Evolutionary conservation across 805 yeast species (phyloP).

Genomic region (Candida sonorensis): DNA sequence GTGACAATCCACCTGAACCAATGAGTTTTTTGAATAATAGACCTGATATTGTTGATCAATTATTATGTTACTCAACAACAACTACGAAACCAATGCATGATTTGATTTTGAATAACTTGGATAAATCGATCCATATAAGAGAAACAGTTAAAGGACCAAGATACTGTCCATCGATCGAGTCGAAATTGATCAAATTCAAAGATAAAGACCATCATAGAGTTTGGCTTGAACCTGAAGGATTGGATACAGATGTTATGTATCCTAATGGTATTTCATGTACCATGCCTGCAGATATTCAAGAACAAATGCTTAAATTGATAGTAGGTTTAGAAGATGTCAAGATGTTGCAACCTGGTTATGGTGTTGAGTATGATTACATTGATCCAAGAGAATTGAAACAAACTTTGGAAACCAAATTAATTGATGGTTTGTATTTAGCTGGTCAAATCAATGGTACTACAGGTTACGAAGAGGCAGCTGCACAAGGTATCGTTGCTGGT

Average conservation of each 20-base stretch:
- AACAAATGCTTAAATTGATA: constrained; percentile 62
- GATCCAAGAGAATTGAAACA: constrained; percentile 82
- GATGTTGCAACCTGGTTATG: constrained; percentile 96
- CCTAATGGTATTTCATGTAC: constrained; percentile 97
- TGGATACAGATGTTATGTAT: constrained; percentile 78
- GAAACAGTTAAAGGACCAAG: constrained; percentile 96
- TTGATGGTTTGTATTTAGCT: constrained; percentile 77
- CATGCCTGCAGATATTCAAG: constrained; percentile 92
- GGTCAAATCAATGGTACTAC: constrained; percentile 99
- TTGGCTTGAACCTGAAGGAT: constrained; percentile 97
- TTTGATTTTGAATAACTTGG: constrained; percentile 60
- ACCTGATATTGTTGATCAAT: constrained; percentile 55
- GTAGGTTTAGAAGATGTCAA: constrained; percentile 83
- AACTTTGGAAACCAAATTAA: constrained; percentile 75
- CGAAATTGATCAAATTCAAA: constrained; percentile 75
- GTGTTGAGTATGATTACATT: constrained; percentile 96
- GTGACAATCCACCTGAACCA: constrained; percentile 82
- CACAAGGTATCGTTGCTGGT: constrained; percentile 95
- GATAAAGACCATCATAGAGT: constrained; percentile 72
- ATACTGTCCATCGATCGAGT: constrained; percentile 94
- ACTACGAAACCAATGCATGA: constrained; percentile 76
- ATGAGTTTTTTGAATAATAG: constrained; percentile 77
- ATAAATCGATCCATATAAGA: constrained; percentile 80
- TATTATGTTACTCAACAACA: constrained; percentile 67
- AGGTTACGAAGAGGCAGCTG: constrained; percentile 98